Evolutionary conservation across 768 basidiomycete genomes (phyloP), one percentile per base, ranked within the genome.

Genomic region (Russula vinacea): DNA sequence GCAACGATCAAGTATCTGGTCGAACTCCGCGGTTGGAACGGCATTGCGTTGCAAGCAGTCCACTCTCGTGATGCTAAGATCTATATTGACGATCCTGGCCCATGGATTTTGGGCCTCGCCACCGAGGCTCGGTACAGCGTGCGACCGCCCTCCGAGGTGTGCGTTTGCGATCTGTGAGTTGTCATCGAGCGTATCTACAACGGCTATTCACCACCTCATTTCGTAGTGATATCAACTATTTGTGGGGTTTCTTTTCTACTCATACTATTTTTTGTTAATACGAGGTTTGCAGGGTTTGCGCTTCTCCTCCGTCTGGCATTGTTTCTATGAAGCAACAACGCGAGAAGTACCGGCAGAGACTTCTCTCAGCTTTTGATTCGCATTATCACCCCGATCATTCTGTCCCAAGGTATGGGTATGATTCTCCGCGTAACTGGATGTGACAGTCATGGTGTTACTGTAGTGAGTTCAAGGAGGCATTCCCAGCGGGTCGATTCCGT

Each of bases 21-120:
- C 61, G 95, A 97, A 74, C 76, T 95, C 57, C 86, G 93, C 50
- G 94, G 93, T 5, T 97, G 94, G 94, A 90, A 85, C 71, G 94
- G 94, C 4, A 86, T 96, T 57, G 88, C 90, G 17, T 80, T 94
- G 49, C 78, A 87, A 40, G 82, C 91, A 1, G 89, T 93, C 39
- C 92, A 94, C 73, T 86, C 88, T 39, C 86, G 95, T 51, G 96
- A 97, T 68, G 88, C 92, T 32, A 92, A 89, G 72, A 92, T 98
- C 58, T 92, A 93, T 68, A 88, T 95, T 66, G 94, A 98, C 68
- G 94, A 98, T 74, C 93, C 95, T 49, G 95, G 95, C 39, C 96
- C 96, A 65, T 98, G 93, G 87, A 94, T 98, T 70, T 84, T 98
- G 74, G 95, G 92, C 40, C 80, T 96, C 44, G 85, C 92, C 13